Conservation (phyloP, 495 filamentous ascomycete species). For the Xanthoparmelia taractica region DNA sequence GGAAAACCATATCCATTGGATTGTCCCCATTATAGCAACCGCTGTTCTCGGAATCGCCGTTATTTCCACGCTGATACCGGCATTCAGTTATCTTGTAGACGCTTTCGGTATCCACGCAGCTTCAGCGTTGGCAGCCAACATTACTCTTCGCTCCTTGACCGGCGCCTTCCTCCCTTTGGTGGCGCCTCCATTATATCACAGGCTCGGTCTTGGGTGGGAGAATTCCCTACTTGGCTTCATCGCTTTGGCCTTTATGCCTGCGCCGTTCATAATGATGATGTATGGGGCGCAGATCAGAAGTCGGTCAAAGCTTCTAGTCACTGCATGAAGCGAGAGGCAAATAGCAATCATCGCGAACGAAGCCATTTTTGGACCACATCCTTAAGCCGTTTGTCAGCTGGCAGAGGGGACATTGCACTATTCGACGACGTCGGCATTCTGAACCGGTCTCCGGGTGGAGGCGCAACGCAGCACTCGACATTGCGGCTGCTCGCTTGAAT, state of each 20-base stretch:
- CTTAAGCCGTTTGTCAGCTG: background rate
- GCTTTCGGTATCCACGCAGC: constrained; percentile 45
- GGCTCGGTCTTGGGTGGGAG: constrained; percentile 51
- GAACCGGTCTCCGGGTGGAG: background rate
- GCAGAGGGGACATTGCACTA: background rate
- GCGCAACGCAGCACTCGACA: background rate
- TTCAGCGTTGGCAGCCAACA: background rate
- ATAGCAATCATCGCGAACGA: background rate
- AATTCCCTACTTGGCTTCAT: constrained; percentile 52
- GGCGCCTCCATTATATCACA: constrained; percentile 45
- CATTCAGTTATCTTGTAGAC: constrained; percentile 54
- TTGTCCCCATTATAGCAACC: constrained; percentile 29
- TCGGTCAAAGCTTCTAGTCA: background rate
- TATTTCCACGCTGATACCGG: constrained; percentile 36
- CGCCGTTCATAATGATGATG: constrained; percentile 26
- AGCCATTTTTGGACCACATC: background rate
- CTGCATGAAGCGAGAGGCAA: background rate
- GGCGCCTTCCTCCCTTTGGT: constrained; percentile 31
- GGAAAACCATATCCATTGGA: constrained; percentile 26
- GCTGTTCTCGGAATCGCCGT: constrained; percentile 22
- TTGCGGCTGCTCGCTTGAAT: background rate
- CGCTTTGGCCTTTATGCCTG: constrained; percentile 42
- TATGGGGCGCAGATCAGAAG: background rate
- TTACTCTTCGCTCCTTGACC: background rate
- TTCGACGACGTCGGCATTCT: background rate